These are phyloP conservation scores for Eucalyptus polybractea DNA, from an alignment of 345 rosid genomes.

Conservation along the genomic window DNA sequence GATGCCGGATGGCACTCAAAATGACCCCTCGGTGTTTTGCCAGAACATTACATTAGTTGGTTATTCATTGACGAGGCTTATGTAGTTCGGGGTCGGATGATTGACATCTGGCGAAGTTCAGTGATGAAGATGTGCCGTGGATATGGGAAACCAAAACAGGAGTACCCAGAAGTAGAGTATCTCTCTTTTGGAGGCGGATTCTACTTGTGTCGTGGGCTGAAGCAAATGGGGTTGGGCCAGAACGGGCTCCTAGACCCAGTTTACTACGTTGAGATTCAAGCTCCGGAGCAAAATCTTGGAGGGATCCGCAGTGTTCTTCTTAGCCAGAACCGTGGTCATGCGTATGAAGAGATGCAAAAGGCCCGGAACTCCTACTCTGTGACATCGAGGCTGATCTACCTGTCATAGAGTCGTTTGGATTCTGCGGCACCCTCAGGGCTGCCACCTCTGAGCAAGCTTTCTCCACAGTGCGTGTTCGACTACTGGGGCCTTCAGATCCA, in stretches of 20 bases:
- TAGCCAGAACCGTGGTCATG: constrained; percentile 71
- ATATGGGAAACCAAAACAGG: not conserved
- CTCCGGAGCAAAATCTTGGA: constrained; percentile 72
- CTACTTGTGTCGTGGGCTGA: not conserved
- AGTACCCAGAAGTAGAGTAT: not conserved
- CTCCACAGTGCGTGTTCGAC: constrained; percentile 65
- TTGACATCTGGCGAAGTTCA: not conserved
- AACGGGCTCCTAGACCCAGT: constrained; percentile 56
- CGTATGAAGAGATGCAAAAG: constrained; percentile 68
- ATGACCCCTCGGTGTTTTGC: not conserved
- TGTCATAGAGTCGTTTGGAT: constrained; percentile 63
- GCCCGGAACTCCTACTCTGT: constrained; percentile 63
- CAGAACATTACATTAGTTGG: not conserved
- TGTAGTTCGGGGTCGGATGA: not conserved
- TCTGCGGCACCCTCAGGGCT: constrained; percentile 49
- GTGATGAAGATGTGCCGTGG: not conserved
- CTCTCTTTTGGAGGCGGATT: not conserved
- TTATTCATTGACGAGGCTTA: not conserved
- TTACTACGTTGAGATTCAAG: constrained; percentile 67
- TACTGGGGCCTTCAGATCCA: constrained; percentile 58
- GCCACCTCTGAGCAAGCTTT: constrained; percentile 76
- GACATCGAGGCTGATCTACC: constrained; percentile 73
- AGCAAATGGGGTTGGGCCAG: not conserved
- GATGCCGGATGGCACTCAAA: not conserved
- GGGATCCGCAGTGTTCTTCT: constrained; percentile 70